Evolutionary conservation across 345 rosid genomes (phyloP), one percentile per base, ranked within the genome.

Genomic region (Eucalyptus melliodora): DNA sequence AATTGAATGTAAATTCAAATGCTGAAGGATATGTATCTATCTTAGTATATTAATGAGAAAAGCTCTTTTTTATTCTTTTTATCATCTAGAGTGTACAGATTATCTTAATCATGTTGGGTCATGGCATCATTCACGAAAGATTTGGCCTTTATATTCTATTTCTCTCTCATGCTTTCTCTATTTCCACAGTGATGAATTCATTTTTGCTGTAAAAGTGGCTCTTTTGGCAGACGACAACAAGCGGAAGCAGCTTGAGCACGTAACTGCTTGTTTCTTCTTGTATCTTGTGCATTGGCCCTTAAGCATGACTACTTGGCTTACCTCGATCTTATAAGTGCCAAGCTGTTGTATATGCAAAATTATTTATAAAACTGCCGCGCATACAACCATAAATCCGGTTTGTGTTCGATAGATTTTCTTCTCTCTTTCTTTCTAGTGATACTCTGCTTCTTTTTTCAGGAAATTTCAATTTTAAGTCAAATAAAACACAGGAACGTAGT

Each of bases 141-240:
- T 2, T 56, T 4, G 27, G 1, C 27, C 2, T 56, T 9, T 56
- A 9, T 56, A 23, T 56, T 55, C 27, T 55, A 9, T 55, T 26
- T 59, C n/a, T 26, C 30, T 11, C 65, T 60, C 67, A 26, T 26
- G n/a, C 7, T 16, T 56, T 60, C 67, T 26, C 8, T 17, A n/a
- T 27, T 14, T 45, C 67, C 91, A 90, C 93, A 97, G 99, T 37
- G 93, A 88, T 92, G 98, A 96, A 65, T 91, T 90, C 94, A 93
- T 94, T 92, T 96, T 96, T 87, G 99, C 99, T 53, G 92, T 96
- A 67, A 96, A 97, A 89, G 98, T 94, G 92, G 99, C 95, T 90
- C 95, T 97, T 44, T 92, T 97, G 87, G 94, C 95, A 91, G 98
- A 97, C 98, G 93, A 86, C 98, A 96, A 6, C 56, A 89, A 94